Evolutionary conservation across 331 rosid genomes (phyloP), one percentile per base, ranked within the genome.

Genomic region (Telfairia occidentalis): DNA sequence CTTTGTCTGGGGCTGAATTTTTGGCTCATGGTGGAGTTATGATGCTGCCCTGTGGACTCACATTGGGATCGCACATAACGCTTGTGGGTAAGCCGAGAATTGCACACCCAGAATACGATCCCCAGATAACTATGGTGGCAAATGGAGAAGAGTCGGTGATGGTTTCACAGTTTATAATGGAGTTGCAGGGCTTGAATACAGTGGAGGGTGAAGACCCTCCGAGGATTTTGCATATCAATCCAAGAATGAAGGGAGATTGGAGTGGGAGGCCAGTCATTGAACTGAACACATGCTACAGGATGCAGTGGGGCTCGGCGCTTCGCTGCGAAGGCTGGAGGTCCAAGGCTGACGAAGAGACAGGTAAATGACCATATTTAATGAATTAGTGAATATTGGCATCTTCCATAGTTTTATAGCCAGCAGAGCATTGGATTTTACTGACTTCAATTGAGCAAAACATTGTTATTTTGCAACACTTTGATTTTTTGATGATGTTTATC

Each of bases 151-250:
- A 84, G 4, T 53, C 92, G 54, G 86, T 83, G 73, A 71, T 86
- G 77, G 88, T 81, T 54, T 80, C 92, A 9, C 91, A 91, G 76
- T 91, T 94, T 21, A 77, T 82, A 77, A 32, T 91, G 84, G 97
- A 94, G 83, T 82, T 94, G 89, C 89, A 78, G 83, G 98, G 97
- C 48, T 85, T 94, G 92, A 84, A 84, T 81, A 61, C 87, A 5
- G 91, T 85, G 59, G 98, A 94, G 21, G 92, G 92, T 5, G 98
- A 94, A 78, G 97, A 89, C 11, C 96, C 97, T 28, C 98, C 97
- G 0, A 84, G 86, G 83, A 83, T 94, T 53, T 59, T 94, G 86
- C 98, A 94, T 82, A 87, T 86, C 54, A 91, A 94, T 77, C 98
- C 97, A 18, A 83, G 98, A 70, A 81, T 91, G 86, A 85, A 32